Base-by-base conservation (phyloP, 2,329 filamentous ascomycete species). In the Cercospora sesami region DNA sequence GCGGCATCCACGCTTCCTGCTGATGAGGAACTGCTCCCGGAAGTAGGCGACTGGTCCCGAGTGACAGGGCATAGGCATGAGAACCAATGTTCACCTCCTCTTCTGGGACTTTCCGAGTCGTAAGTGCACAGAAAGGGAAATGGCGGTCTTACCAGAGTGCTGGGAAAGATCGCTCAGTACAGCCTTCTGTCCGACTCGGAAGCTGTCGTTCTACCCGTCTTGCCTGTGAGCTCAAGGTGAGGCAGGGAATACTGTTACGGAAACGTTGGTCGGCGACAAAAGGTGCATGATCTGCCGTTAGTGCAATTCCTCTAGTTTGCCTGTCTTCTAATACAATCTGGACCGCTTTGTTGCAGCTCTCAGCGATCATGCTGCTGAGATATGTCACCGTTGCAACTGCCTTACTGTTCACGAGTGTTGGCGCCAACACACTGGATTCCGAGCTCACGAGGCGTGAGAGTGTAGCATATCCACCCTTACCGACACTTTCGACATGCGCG, bases 401-500 rank as follows among this genome's bases (percentile, higher is more conserved):
- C 6, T n/a, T 60, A 16, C 36, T 65, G 5, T 61, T 60, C 18
- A 48, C 42, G 18, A 57, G 21, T 51, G 65, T 26, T 21, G 26
- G 28, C 18, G 65, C 59, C 5, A 31, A 28, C 18, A 36, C 30
- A 12, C 33, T 7, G 8, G 39, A 60, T 26, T 33, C 9, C 7
- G 28, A 36, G 9, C 36, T 65, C 8, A 6, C 28, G 26, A 59
- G 21, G 30, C 53, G 63, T 26, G 31, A 42, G 58, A 23, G 36
- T 21, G 18, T 31, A 39, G 48, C 58, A 60, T 53, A 69, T 18
- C 64, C 61, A 3, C 42, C 59, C 26, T 31, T 69, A 33, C 69
- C 69, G 18, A 57, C 39, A 10, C 60, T 71, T 7, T 71, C 69
- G 28, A 66, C 53, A 42, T 71, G 69, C 28, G 69, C 69, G 23